Evolutionary conservation across 371 early-diverging fungal genomes (phyloP).

Genomic region (Rozella allomycis): DNA sequence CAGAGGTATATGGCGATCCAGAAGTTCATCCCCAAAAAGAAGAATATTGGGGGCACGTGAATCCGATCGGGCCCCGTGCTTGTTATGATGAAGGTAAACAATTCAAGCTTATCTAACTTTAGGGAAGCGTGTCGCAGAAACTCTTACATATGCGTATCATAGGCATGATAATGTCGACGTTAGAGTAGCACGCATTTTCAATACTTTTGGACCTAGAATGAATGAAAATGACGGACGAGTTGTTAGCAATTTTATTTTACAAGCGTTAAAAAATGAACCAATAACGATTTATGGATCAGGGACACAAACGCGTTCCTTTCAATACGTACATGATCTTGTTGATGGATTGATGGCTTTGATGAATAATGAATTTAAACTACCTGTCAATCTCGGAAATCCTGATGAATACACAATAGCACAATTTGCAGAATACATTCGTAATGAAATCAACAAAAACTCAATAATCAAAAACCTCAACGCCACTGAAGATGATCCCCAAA

Average conservation of each 20-base stretch:
- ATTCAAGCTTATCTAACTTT: too few relatives aligned
- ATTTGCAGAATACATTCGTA: slow-evolving; percentile 53
- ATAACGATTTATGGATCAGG: slow-evolving; percentile 67
- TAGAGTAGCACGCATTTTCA: slow-evolving; percentile 59
- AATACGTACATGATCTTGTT: slow-evolving; percentile 66
- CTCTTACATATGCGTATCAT: slow-evolving; percentile 57
- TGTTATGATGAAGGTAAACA: slow-evolving; percentile 83
- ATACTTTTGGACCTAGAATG: slow-evolving; percentile 61
- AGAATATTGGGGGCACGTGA: slow-evolving; percentile 41
- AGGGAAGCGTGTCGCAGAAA: slow-evolving; percentile 72
- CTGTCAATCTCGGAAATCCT: slow-evolving; percentile 68
- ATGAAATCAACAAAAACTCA: slow-evolving; percentile 36
- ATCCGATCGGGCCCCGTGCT: slow-evolving; percentile 40
- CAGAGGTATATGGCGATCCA: slow-evolving; percentile 76
- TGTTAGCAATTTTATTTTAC: slow-evolving; percentile 73
- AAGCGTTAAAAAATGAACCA: slow-evolving; percentile 49
- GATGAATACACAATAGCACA: slow-evolving; percentile 60
- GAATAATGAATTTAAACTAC: slow-evolving; percentile 44
- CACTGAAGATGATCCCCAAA: slow-evolving; percentile 56
- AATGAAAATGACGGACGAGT: slow-evolving; percentile 67
- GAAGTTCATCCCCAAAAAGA: slow-evolving; percentile 69
- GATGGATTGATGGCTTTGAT: slow-evolving; percentile 59
- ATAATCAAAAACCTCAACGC: slow-evolving; percentile 39
- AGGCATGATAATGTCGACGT: slow-evolving; percentile 56
- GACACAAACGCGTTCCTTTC: slow-evolving; percentile 61